A percentile compares a stretch with the other conserved stretches of the same genome.
phyloP scores from a whole-genome alignment of 2,329 filamentous ascomycete species.

The Colletotrichum zoysiae region DNA sequence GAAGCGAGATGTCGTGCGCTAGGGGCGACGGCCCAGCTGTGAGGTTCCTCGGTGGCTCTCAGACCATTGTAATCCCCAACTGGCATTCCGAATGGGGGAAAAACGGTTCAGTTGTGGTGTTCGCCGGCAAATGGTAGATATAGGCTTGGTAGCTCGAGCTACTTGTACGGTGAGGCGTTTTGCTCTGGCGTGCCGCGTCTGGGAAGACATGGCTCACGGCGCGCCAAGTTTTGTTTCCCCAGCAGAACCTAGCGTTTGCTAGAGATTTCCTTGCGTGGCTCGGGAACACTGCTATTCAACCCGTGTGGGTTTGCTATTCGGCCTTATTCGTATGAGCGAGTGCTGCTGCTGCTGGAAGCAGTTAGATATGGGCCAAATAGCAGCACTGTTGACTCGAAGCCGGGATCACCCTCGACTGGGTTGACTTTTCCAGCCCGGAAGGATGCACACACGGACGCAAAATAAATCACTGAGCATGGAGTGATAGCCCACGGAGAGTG shows the following conservation, averaged over 20 bases:
- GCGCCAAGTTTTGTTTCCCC: background rate
- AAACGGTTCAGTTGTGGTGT: background rate
- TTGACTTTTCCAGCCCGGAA: conserved; percentile 12
- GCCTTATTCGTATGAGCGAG: too few relatives aligned
- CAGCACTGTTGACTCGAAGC: conserved; percentile 4
- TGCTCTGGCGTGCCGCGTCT: background rate
- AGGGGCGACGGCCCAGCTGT: background rate
- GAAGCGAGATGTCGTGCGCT: conserved; percentile 36
- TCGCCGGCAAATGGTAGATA: conserved; percentile 5
- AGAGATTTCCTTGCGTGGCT: conserved; percentile 21
- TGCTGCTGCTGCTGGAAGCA: too few relatives aligned
- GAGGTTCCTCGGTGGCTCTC: background rate
- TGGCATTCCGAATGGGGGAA: conserved; percentile 5
- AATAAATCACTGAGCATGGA: conserved; percentile 34
- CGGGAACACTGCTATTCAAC: background rate
- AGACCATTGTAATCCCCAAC: conserved; percentile 12
- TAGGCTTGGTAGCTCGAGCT: background rate
- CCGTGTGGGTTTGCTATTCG: too few relatives aligned
- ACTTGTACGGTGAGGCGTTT: conserved; percentile 9
- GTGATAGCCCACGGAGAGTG: conserved; percentile 2
- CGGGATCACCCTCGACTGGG: conserved; percentile 26
- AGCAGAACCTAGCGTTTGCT: conserved; percentile 8
- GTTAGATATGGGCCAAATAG: too few relatives aligned
- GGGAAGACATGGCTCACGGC: background rate
- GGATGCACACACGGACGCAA: conserved; percentile 35